Base-by-base conservation (phyloP, 805 yeast genomes). In the Dipodascus geniculatus region DNA sequence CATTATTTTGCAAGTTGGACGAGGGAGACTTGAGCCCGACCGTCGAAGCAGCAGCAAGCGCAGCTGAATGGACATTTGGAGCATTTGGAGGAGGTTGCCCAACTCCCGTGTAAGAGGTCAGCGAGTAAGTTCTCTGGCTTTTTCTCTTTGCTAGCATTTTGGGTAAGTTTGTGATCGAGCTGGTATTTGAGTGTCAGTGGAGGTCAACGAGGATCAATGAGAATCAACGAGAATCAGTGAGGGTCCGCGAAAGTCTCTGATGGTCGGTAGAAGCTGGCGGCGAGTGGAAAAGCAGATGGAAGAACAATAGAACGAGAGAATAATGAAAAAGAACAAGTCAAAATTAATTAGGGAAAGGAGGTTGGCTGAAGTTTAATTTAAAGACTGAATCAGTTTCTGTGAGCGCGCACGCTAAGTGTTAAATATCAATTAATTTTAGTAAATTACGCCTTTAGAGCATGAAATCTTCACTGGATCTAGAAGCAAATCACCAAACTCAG, bases 11-110 rank as follows among this genome's bases (percentile, higher is more conserved):
- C 11, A 28, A 28, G 11, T 11, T 6, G 24, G 49, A 47, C 23
- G 59, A 51, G 24, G 63, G 60, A 28, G 55, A 54, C 44, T 57
- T 44, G 17, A 17, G 11, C n/a, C 58, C 60, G 22, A 62, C 68
- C 8, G 61, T 56, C 35, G 78, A 67, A 2, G 85, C 85, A 23
- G 86, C 86, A 3, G 85, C 86, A 23, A 81, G 59, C 0, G 86
- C 86, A 50, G 76, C 76, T 2, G 79, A 68, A 55, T 71, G 62
- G 50, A 59, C 58, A 17, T 48, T 53, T 17, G 59, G 61, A 33
- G 57, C 53, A 52, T 56, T 58, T 1, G 62, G 63, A 17, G 63
- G 61, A n/a, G 61, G 57, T 31, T 59, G 58, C 20, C 60, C 63
- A 16, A 64, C 61, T 11, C 69, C 69, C n/a, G 68, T 58, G 58